These are phyloP conservation scores for Eucalyptus paniculata DNA, from an alignment of 345 rosid species.

Conservation along the genomic window DNA sequence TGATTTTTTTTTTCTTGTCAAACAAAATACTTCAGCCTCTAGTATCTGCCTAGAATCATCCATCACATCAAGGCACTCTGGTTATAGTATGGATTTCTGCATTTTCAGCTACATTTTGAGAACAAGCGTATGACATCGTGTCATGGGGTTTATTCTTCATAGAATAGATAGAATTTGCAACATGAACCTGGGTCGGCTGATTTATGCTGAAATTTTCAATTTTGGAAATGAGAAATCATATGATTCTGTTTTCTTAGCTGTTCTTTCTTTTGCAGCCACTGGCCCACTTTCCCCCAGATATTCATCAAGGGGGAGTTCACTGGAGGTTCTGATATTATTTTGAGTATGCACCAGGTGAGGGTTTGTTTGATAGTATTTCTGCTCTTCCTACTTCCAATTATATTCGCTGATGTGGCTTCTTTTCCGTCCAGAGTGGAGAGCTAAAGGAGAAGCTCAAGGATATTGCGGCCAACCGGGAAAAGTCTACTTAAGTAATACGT, in stretches of 20 bases:
- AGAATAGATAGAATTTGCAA: background rate
- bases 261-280: constrained; percentile 34
- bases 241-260: background rate
- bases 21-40: background rate
- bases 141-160: background rate
- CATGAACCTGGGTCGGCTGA: background rate
- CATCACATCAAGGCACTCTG: background rate
- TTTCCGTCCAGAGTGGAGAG: too few relatives aligned
- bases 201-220: background rate
- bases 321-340: constrained; percentile 89
- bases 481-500: background rate
- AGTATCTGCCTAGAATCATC: background rate
- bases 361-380: too few relatives aligned
- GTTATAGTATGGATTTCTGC: background rate
- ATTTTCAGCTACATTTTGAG: background rate
- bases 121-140: background rate
- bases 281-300: too few relatives aligned
- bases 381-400: too few relatives aligned
- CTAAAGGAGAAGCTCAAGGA: too few relatives aligned
- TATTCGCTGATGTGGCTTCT: too few relatives aligned
- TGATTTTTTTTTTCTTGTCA: accelerated
- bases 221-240: background rate
- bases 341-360: constrained; percentile 46
- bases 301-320: constrained; percentile 86
- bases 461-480: background rate